These are phyloP conservation scores for Abrus precatorius DNA, from an alignment of 306 rosid genomes.

Conservation along the genomic window DNA sequence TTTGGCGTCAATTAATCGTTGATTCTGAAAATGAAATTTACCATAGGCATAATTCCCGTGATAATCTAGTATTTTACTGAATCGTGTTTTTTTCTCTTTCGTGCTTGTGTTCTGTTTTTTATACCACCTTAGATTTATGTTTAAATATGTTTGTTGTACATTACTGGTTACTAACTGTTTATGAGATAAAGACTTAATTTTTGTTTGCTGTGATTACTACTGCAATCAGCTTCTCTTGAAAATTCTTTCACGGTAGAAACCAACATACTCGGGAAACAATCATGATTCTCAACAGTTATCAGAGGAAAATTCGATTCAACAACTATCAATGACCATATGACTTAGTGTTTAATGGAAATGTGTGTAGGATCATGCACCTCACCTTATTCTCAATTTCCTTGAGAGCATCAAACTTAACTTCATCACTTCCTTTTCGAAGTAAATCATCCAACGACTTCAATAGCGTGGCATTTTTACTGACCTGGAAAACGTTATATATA, in stretches of 20 bases:
- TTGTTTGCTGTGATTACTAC: neutral
- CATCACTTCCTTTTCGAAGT: slow-evolving; percentile 70
- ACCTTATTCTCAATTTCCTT: slow-evolving; percentile 74
- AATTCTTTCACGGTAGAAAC: neutral
- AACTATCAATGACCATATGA: neutral
- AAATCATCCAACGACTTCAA: slow-evolving; percentile 75
- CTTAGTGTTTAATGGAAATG: neutral
- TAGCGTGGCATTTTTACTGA: slow-evolving; percentile 78
- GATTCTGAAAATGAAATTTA: slow-evolving; percentile 10
- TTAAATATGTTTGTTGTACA: neutral
- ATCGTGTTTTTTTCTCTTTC: neutral
- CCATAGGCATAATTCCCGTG: neutral
- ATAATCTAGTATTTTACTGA: neutral
- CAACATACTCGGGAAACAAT: slow-evolving; percentile 17
- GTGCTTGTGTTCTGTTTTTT: neutral
- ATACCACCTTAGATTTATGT: neutral
- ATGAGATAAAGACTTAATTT: neutral
- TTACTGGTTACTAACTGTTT: neutral
- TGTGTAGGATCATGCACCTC: slow-evolving; percentile 39
- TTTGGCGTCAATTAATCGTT: neutral
- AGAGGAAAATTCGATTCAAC: neutral
- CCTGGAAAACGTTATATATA: slow-evolving; percentile 50
- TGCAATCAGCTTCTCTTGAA: neutral
- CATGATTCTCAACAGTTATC: neutral
- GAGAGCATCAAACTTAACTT: slow-evolving; percentile 62